These are phyloP conservation scores for Chalciporus sp. DNA, from an alignment of 1,284 basidiomycete genomes.

Conservation along the genomic window DNA sequence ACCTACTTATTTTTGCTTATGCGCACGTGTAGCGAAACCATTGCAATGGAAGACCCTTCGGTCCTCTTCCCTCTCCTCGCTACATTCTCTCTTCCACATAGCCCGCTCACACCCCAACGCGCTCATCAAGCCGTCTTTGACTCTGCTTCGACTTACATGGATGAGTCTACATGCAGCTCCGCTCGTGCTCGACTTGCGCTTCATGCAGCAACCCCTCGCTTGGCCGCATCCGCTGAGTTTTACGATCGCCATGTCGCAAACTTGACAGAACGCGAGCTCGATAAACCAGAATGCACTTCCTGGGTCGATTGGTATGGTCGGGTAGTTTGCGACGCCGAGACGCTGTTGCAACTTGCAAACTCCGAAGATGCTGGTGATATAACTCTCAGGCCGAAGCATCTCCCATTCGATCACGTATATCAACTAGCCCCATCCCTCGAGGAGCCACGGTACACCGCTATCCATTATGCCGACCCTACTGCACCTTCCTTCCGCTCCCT, in stretches of 20 bases:
- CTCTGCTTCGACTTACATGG: conserved; percentile 47
- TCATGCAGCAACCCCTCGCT: conserved; percentile 68
- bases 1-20: conserved; percentile 1
- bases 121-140: conserved; percentile 58
- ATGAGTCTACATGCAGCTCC: conserved; percentile 49
- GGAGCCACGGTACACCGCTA: conserved; percentile 57
- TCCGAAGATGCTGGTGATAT: conserved; percentile 16
- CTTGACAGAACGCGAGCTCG: conserved; percentile 30
- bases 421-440: conserved; percentile 47
- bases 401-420: conserved; percentile 74
- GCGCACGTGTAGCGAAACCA: conserved; percentile 51
- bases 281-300: conserved; percentile 55
- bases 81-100: conserved; percentile 18
- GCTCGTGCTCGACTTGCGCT: conserved; percentile 68
- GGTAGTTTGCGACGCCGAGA: conserved; percentile 72
- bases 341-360: conserved; percentile 53
- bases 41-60: conserved; percentile 39
- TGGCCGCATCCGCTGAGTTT: conserved; percentile 74
- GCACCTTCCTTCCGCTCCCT: conserved; percentile 67
- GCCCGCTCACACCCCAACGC: conserved; percentile 45
- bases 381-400: conserved; percentile 44
- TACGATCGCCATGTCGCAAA: conserved; percentile 50
- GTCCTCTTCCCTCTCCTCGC: conserved; percentile 32
- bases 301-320: conserved; percentile 91
- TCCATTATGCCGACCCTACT: conserved; percentile 70